A percentile compares a stretch with the other conserved stretches of the same genome.
phyloP scores from a whole-genome alignment of 2,329 filamentous ascomycete species.

The Blastomyces silverae region DNA sequence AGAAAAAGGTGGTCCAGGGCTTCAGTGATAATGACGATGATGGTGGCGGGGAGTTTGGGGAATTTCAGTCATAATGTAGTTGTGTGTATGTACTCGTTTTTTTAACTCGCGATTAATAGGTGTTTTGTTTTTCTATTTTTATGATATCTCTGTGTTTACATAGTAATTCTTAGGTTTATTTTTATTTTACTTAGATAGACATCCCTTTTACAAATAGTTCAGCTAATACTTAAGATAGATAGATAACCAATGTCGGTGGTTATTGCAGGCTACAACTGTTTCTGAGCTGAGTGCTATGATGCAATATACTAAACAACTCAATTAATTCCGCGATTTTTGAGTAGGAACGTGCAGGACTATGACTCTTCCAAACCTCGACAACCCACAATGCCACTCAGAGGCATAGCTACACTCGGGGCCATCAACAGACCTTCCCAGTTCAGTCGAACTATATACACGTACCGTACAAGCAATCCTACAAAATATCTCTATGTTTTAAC shows the following conservation, averaged over 20 bases:
- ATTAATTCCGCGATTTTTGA: not conserved
- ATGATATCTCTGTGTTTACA: not conserved
- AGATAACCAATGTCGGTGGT: not conserved
- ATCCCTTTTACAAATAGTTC: not conserved
- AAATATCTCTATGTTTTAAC: not conserved
- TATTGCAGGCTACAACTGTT: not conserved
- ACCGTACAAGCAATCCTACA: not conserved
- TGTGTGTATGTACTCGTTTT: not conserved
- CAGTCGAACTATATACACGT: not conserved
- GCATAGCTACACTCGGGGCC: not conserved
- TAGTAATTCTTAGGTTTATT: not conserved
- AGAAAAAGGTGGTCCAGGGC: constrained; percentile 46
- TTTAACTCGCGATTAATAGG: not conserved
- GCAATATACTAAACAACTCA: not conserved
- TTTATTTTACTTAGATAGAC: constrained; percentile 1
- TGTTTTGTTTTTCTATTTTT: not conserved
- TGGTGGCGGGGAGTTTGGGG: constrained; percentile 81
- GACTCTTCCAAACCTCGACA: too few species aligned
- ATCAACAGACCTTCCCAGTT: not conserved
- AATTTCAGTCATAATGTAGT: constrained; percentile 53
- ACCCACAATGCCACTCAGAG: not conserved
- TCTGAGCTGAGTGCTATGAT: not conserved
- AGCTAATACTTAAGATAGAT: not conserved
- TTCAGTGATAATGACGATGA: constrained; percentile 78
- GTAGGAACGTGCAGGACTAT: not conserved